phyloP scores from a whole-genome alignment of 352 stramenopile genomes.

The Pythium rhizo-oryzae region DNA sequence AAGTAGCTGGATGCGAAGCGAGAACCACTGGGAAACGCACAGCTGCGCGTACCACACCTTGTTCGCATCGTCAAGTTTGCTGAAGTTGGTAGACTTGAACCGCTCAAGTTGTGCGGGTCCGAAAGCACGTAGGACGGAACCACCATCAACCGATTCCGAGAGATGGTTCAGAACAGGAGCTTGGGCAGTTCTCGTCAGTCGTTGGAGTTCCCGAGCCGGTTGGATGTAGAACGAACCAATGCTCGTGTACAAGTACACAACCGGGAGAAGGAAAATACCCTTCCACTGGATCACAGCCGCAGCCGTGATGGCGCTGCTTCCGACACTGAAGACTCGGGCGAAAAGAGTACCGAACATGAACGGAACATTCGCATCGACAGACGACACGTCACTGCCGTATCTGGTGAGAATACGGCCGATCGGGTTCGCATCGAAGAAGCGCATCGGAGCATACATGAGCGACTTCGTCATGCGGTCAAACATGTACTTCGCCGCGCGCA shows the following conservation, averaged over 20 bases:
- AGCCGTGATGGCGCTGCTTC: conserved; percentile 56
- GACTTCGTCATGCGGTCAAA: conserved; percentile 87
- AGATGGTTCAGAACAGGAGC: conserved; percentile 40
- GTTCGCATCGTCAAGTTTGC: conserved; percentile 22
- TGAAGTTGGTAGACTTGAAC: conserved; percentile 22
- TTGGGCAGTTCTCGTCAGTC: conserved; percentile 27
- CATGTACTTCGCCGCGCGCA: conserved; percentile 29
- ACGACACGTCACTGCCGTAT: conserved; percentile 91
- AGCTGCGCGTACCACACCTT: conserved; percentile 29
- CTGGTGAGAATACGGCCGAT: conserved; percentile 90
- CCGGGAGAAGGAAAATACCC: conserved; percentile 76
- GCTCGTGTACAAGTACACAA: conserved; percentile 82
- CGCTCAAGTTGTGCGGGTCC: conserved; percentile 18
- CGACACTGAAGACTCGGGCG: conserved; percentile 41
- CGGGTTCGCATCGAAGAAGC: conserved; percentile 94
- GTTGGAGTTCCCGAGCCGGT: conserved; percentile 38
- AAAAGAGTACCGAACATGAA: conserved; percentile 26
- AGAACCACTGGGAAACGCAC: conserved; percentile 50
- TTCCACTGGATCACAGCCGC: conserved; percentile 76
- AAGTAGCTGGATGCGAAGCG: conserved; percentile 49
- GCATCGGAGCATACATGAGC: conserved; percentile 88
- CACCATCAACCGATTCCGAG: conserved; percentile 43
- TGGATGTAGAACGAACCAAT: conserved; percentile 29
- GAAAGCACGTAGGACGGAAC: conserved; percentile 39
- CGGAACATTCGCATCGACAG: conserved; percentile 86